A percentile compares a stretch with the other conserved stretches of the same genome.
Evolutionary conservation across 2,329 filamentous ascomycete genomes (phyloP).

Genomic region (Neofusicoccum parvum): DNA sequence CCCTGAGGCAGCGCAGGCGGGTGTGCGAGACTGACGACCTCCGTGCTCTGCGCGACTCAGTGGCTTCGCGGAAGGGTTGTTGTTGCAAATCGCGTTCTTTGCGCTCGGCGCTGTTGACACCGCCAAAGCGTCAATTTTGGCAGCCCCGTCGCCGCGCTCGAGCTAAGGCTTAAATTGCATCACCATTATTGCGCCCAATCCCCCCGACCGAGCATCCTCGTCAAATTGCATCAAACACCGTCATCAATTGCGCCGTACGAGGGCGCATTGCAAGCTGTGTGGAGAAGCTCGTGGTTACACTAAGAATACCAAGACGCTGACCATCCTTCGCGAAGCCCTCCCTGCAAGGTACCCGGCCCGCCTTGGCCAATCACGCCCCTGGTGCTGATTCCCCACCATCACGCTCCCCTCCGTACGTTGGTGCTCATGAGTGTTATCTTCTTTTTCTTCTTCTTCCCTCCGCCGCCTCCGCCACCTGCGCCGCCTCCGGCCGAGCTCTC

Average conservation of each 20-base stretch:
- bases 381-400: constrained; percentile 23
- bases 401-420: constrained; percentile 61
- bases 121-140: constrained; percentile 13
- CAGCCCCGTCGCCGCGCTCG: constrained; percentile 8
- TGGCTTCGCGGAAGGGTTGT: not conserved
- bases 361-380: constrained; percentile 12
- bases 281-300: not conserved
- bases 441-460: constrained; percentile 63
- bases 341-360: constrained; percentile 18
- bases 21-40: constrained; percentile 11
- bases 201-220: not conserved
- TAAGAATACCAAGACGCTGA: constrained; percentile 1
- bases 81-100: constrained; percentile 12
- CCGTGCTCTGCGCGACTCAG: constrained; percentile 16
- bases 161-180: constrained; percentile 15
- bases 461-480: constrained; percentile 27
- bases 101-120: constrained; percentile 4
- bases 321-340: constrained; percentile 10
- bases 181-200: not conserved
- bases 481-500: constrained; percentile 34
- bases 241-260: not conserved
- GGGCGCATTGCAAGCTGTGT: not conserved
- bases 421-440: constrained; percentile 72
- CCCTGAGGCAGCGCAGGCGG: not conserved
- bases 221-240: not conserved